Conservation (phyloP, 805 yeast genomes). For the Metschnikowia amazonensis region DNA sequence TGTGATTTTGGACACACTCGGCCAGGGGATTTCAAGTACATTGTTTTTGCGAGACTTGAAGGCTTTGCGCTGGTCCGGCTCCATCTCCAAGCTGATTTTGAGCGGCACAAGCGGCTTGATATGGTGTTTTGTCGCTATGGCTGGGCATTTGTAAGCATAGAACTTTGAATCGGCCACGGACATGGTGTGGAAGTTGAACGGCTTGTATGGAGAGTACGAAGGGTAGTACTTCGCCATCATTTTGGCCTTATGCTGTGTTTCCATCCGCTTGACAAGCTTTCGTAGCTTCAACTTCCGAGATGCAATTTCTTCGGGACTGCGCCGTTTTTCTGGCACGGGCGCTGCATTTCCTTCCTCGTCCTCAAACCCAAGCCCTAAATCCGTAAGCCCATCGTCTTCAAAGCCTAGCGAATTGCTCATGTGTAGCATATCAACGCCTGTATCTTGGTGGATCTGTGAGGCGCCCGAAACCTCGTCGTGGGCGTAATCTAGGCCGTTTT, state of each 20-base stretch:
- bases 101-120: slow-evolving; percentile 54
- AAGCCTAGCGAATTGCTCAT: slow-evolving; percentile 14
- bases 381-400: slow-evolving; percentile 20
- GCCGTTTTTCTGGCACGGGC: slow-evolving; percentile 8
- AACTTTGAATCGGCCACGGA: slow-evolving; percentile 60
- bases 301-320: slow-evolving; percentile 16
- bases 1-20: slow-evolving; percentile 23
- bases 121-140: slow-evolving; percentile 29
- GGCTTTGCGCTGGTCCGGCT: slow-evolving; percentile 52
- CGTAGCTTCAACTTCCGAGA: slow-evolving; percentile 30
- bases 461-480: slow-evolving; percentile 18
- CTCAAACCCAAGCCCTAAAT: slow-evolving; percentile 19
- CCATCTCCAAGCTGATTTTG: slow-evolving; percentile 57
- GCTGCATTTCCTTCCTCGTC: slow-evolving; percentile 14
- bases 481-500: slow-evolving; percentile 18
- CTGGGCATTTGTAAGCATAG: slow-evolving; percentile 52
- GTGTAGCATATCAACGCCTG: slow-evolving; percentile 17
- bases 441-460: slow-evolving; percentile 5
- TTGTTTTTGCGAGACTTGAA: slow-evolving; percentile 37
- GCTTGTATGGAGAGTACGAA: slow-evolving; percentile 49
- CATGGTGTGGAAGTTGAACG: slow-evolving; percentile 61
- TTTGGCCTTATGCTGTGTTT: slow-evolving; percentile 23
- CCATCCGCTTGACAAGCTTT: slow-evolving; percentile 26
- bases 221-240: slow-evolving; percentile 56
- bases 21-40: slow-evolving; percentile 3